Evolutionary conservation across 1,284 basidiomycete genomes (phyloP).

Genomic region (Cutaneotrichosporon cavernicola): DNA sequence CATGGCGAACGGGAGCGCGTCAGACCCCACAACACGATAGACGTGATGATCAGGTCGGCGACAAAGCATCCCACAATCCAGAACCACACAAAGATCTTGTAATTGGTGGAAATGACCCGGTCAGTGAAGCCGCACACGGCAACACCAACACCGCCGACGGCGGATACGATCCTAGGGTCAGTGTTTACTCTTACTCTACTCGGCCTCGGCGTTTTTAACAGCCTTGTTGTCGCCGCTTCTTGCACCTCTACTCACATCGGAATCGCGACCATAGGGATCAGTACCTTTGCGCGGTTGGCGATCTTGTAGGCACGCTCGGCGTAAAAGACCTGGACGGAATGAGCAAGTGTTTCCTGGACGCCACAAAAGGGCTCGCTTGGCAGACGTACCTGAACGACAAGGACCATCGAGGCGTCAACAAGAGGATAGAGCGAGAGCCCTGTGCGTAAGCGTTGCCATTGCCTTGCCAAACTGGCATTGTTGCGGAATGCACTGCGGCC

Average conservation of each 20-base stretch:
- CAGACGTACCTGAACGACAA: constrained; percentile 11
- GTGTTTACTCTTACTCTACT: no score
- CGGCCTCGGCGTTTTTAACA: not conserved
- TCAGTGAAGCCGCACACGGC: constrained; percentile 5
- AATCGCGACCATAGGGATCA: constrained; percentile 8
- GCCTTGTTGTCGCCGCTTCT: not conserved
- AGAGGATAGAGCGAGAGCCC: constrained; percentile 22
- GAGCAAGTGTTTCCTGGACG: constrained; percentile 1
- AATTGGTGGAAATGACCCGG: not conserved
- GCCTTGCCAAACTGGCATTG: not conserved
- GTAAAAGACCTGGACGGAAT: constrained; percentile 20
- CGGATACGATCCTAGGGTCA: constrained; percentile 6
- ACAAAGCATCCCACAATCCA: constrained; percentile 15
- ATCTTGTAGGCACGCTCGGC: constrained; percentile 27
- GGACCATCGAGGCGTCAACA: constrained; percentile 18
- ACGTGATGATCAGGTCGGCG: constrained; percentile 23
- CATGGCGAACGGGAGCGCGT: constrained; percentile 31
- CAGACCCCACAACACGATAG: constrained; percentile 29
- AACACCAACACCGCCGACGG: constrained; percentile 19
- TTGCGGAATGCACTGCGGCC: not conserved
- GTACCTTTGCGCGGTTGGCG: constrained; percentile 12
- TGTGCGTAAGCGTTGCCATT: constrained; percentile 2
- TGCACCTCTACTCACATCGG: constrained; percentile 7
- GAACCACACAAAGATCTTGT: constrained; percentile 19
- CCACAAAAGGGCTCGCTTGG: not conserved